Conservation (phyloP, 2,329 filamentous ascomycete species). For the Aspergillus sp. region DNA sequence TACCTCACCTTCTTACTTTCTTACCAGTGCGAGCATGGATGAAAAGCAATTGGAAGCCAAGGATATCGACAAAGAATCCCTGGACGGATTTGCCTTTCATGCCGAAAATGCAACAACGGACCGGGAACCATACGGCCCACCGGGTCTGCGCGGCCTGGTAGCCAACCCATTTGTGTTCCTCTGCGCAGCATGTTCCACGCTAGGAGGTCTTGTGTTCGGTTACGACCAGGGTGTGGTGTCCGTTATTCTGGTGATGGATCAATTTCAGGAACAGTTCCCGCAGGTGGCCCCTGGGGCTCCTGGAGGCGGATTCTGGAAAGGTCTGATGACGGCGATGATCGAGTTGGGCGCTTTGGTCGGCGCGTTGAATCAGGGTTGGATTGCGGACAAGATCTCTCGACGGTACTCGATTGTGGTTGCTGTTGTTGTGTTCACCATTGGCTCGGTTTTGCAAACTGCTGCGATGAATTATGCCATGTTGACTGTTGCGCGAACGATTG, state of each 20-base stretch:
- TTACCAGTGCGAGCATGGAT: constrained; percentile 10
- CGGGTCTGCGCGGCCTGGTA: constrained; percentile 43
- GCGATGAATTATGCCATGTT: constrained; percentile 47
- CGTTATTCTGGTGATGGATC: constrained; percentile 47
- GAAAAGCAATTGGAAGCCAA: constrained; percentile 12
- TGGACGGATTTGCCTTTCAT: constrained; percentile 28
- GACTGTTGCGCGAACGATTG: constrained; percentile 44
- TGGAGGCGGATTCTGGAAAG: constrained; percentile 37
- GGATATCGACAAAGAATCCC: constrained; percentile 7
- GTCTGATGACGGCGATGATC: constrained; percentile 50
- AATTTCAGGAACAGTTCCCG: constrained; percentile 43
- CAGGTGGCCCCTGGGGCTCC: constrained; percentile 34
- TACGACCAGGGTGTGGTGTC: constrained; percentile 43
- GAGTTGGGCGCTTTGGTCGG: constrained; percentile 46
- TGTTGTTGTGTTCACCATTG: constrained; percentile 46
- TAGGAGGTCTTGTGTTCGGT: constrained; percentile 46
- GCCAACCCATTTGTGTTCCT: constrained; percentile 45
- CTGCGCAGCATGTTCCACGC: constrained; percentile 46
- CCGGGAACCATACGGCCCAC: constrained; percentile 27
- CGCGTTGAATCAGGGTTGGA: constrained; percentile 43
- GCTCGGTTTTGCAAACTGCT: constrained; percentile 46
- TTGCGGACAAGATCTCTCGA: constrained; percentile 48
- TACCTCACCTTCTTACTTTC: not conserved
- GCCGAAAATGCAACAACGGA: constrained; percentile 23
- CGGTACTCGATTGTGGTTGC: constrained; percentile 49